Evolutionary conservation across 768 basidiomycete genomes (phyloP).

Genomic region (Tylopilus sp.): DNA sequence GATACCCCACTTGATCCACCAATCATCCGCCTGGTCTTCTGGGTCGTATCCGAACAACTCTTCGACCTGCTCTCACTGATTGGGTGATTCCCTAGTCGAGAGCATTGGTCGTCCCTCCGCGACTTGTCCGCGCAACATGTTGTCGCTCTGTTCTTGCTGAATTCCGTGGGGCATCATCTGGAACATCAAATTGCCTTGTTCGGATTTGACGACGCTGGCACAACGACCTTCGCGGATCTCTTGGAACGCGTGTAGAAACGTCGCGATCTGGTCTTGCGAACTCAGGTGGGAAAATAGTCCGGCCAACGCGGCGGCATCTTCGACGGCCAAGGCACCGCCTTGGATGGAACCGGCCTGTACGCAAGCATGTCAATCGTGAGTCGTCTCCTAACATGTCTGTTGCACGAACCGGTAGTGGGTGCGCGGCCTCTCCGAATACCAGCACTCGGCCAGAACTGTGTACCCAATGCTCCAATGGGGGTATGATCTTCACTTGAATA

Average conservation of each 20-base stretch:
- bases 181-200: slow-evolving; percentile 44
- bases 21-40: slow-evolving; percentile 56
- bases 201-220: slow-evolving; percentile 42
- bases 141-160: slow-evolving; percentile 44
- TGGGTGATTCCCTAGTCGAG: slow-evolving; percentile 16
- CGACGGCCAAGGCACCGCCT: slow-evolving; percentile 49
- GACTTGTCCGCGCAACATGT: slow-evolving; percentile 35
- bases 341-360: slow-evolving; percentile 53
- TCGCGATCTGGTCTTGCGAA: slow-evolving; percentile 44
- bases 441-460: slow-evolving; percentile 46
- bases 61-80: slow-evolving; percentile 52
- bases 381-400: background rate
- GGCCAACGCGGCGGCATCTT: slow-evolving; percentile 61
- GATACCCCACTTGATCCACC: slow-evolving; percentile 60
- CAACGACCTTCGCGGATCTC: slow-evolving; percentile 56
- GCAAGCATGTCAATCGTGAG: background rate
- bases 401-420: slow-evolving; percentile 49
- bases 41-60: slow-evolving; percentile 50
- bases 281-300: slow-evolving; percentile 55
- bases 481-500: slow-evolving; percentile 37
- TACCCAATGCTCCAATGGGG: slow-evolving; percentile 45
- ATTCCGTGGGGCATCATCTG: slow-evolving; percentile 43
- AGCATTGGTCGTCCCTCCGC: slow-evolving; percentile 47
- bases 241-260: slow-evolving; percentile 52
- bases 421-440: slow-evolving; percentile 60